These are phyloP conservation scores for Blastobotrys robertii DNA, from an alignment of 805 yeast species.

Conservation along the genomic window DNA sequence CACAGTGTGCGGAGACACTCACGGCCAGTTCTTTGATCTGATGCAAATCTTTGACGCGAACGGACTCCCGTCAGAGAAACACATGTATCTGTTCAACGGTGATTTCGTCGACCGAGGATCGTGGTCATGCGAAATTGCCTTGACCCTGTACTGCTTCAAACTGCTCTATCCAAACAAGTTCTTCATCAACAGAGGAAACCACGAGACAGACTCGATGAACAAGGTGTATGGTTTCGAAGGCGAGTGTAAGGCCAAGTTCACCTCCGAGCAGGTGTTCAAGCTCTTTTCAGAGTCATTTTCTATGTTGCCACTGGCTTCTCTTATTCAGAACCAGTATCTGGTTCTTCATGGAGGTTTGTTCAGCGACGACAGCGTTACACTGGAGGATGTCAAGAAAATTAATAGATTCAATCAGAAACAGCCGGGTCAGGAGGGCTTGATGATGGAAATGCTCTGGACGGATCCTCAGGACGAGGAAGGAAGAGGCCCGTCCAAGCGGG, in stretches of 20 bases:
- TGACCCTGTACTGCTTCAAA: slow-evolving; percentile 68
- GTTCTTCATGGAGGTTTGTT: slow-evolving; percentile 96
- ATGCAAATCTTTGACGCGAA: slow-evolving; percentile 65
- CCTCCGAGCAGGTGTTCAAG: slow-evolving; percentile 59
- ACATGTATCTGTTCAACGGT: slow-evolving; percentile 83
- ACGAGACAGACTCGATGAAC: slow-evolving; percentile 95
- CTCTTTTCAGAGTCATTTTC: slow-evolving; percentile 83
- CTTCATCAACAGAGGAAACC: slow-evolving; percentile 87
- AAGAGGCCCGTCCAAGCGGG: slow-evolving; percentile 82
- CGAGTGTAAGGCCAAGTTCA: slow-evolving; percentile 84
- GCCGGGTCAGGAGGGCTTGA: slow-evolving; percentile 85
- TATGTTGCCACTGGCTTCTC: slow-evolving; percentile 74
- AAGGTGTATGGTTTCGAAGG: slow-evolving; percentile 93
- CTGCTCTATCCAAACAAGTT: slow-evolving; percentile 60
- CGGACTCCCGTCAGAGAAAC: slow-evolving; percentile 59
- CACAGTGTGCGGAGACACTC: slow-evolving; percentile 95
- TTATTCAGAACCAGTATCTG: slow-evolving; percentile 67
- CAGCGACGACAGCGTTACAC: slow-evolving; percentile 58
- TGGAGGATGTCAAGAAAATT: slow-evolving; percentile 64
- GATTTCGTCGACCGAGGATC: slow-evolving; percentile 98
- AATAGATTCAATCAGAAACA: slow-evolving; percentile 60
- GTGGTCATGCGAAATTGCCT: slow-evolving; percentile 95
- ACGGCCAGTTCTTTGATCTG: slow-evolving; percentile 91
- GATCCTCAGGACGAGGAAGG: slow-evolving; percentile 82
- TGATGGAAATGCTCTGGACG: slow-evolving; percentile 96